Conservation (phyloP, 169 alveolate genomes). For the Cryptosporidium tyzzeri region DNA sequence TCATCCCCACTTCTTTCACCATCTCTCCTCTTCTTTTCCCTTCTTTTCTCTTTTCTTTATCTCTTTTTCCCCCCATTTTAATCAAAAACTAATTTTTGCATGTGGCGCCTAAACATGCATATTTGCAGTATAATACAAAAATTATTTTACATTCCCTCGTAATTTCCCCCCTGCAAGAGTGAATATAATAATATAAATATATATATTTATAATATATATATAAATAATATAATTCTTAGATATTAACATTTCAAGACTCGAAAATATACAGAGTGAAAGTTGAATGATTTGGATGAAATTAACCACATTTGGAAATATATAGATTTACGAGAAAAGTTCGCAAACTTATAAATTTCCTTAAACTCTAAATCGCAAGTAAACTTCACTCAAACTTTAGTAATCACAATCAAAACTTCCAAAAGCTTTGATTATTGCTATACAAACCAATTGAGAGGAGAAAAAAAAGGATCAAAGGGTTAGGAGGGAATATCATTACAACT, state of each 20-base stretch:
- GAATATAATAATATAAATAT: slow-evolving; percentile 3
- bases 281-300: not conserved
- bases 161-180: not conserved
- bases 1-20: not conserved
- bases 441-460: not conserved
- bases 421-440: not conserved
- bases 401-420: not conserved
- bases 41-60: too few species aligned
- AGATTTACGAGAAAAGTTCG: slow-evolving; percentile 2
- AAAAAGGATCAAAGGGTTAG: not conserved
- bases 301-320: slow-evolving; percentile 1
- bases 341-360: not conserved
- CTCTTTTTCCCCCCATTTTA: not conserved
- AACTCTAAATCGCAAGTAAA: not conserved
- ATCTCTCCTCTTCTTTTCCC: not conserved
- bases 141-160: slow-evolving; percentile 25
- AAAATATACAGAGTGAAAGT: slow-evolving; percentile 6
- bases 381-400: not conserved
- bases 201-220: not conserved
- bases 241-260: slow-evolving; percentile 37
- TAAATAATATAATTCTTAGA: slow-evolving; percentile 1
- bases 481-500: not conserved
- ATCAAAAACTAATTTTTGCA: not conserved
- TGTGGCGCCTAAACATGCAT: slow-evolving; percentile 50
- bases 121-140: slow-evolving; percentile 49